A percentile compares a stretch with the other conserved stretches of the same genome.
Evolutionary conservation across 2,329 filamentous ascomycete genomes (phyloP).

Genomic region (Neocucurbitaria cava): DNA sequence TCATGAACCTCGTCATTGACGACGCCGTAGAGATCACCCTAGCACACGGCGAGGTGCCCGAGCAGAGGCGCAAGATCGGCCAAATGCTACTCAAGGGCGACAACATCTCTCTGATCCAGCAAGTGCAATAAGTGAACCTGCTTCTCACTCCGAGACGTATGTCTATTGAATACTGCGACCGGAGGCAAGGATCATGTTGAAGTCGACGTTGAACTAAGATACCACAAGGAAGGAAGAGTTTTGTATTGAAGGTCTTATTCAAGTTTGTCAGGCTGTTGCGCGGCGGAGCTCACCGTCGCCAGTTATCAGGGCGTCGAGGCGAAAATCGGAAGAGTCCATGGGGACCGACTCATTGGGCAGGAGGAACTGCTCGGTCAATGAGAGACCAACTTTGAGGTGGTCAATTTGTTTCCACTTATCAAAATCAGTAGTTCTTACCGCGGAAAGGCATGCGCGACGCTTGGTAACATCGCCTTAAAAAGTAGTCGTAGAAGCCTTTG

Average conservation of each 20-base stretch:
- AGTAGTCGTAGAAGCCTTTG: slow-evolving; percentile 96
- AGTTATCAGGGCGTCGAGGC: slow-evolving; percentile 77
- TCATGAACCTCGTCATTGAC: slow-evolving; percentile 98
- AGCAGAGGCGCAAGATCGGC: slow-evolving; percentile 78
- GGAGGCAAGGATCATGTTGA: slow-evolving; percentile 8
- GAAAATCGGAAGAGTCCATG: slow-evolving; percentile 77
- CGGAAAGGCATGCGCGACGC: slow-evolving; percentile 63
- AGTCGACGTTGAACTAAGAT: slow-evolving; percentile 1
- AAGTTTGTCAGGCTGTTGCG: slow-evolving; percentile 18
- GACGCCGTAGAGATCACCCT: slow-evolving; percentile 92
- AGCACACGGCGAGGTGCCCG: slow-evolving; percentile 78
- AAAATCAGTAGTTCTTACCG: slow-evolving; percentile 57
- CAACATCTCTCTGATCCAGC: slow-evolving; percentile 80
- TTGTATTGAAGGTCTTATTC: not conserved
- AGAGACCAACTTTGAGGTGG: slow-evolving; percentile 71
- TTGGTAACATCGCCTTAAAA: slow-evolving; percentile 76
- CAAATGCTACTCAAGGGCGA: slow-evolving; percentile 89
- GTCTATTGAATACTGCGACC: slow-evolving; percentile 6
- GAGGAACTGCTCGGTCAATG: slow-evolving; percentile 85
- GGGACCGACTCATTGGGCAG: slow-evolving; percentile 71
- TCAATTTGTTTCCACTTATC: slow-evolving; percentile 43
- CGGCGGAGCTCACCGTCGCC: slow-evolving; percentile 67
- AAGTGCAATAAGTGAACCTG: slow-evolving; percentile 30
- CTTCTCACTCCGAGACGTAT: not conserved
- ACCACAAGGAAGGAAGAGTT: slow-evolving; percentile 3